Percentiles rank a stretch among this genome's conserved stretches.
phyloP scores from a whole-genome alignment of 139 green algal genomes.

The Protoeuglena noctilucae region DNA sequence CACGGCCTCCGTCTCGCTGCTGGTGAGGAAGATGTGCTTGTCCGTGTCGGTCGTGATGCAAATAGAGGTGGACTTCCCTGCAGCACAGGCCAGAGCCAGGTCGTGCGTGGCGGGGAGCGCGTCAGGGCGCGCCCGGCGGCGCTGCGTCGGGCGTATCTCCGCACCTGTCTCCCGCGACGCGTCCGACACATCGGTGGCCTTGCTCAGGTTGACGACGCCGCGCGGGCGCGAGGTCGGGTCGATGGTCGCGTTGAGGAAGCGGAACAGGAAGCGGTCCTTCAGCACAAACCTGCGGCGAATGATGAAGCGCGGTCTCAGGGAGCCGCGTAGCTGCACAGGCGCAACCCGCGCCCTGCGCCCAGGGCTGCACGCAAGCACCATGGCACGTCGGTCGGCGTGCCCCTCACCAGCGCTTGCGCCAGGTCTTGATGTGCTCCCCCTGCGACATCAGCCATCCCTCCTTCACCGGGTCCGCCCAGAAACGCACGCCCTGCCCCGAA shows the following conservation, averaged over 20 bases:
- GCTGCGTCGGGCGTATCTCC: too few relatives aligned
- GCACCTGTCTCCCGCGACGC: not conserved
- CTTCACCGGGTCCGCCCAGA: constrained; percentile 1
- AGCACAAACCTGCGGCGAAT: constrained; percentile 1
- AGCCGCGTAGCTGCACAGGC: too few relatives aligned
- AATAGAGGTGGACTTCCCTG: not conserved
- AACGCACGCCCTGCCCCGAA: too few relatives aligned
- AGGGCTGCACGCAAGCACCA: too few relatives aligned
- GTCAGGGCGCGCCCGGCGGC: not conserved
- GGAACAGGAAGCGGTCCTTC: constrained; percentile 6
- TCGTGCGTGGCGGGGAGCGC: not conserved
- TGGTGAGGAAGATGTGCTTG: not conserved
- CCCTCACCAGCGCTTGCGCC: constrained; percentile 4
- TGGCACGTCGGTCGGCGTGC: too few relatives aligned
- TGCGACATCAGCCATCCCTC: constrained; percentile 5
- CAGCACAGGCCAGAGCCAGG: not conserved
- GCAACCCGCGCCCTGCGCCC: too few relatives aligned
- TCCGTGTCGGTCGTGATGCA: not conserved
- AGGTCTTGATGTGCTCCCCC: constrained; percentile 7
- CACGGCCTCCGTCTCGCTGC: not conserved
- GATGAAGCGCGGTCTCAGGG: too few relatives aligned
- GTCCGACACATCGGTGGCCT: not conserved
- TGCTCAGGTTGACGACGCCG: not conserved
- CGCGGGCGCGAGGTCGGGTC: not conserved
- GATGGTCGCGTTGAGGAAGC: constrained; percentile 3